Conservation (phyloP, 2,329 filamentous ascomycete genomes). For the Thielaviopsis punctulata region DNA sequence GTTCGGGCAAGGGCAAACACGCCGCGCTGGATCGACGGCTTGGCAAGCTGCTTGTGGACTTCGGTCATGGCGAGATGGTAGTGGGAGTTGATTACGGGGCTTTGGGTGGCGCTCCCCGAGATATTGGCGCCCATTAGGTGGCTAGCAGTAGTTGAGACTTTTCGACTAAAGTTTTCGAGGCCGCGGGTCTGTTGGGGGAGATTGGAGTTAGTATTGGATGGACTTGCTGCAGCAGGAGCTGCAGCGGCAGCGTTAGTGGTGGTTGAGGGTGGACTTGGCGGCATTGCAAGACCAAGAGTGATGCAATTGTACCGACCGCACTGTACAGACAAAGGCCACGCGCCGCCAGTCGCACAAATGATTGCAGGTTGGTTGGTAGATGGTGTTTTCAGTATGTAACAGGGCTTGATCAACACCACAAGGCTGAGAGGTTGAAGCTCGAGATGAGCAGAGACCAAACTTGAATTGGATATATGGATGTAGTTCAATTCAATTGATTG, state of each 20-base stretch:
- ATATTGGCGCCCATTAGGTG: constrained; percentile 60
- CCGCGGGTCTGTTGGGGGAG: constrained; percentile 50
- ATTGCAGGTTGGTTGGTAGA: not conserved
- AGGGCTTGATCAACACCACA: not conserved
- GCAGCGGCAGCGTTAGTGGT: not conserved
- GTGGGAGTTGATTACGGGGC: constrained; percentile 28
- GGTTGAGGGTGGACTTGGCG: not conserved
- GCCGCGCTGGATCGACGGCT: constrained; percentile 68
- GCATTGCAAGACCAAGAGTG: not conserved
- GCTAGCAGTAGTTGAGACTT: constrained; percentile 83
- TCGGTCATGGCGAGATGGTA: constrained; percentile 80
- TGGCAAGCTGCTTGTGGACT: constrained; percentile 74
- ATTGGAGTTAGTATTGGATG: not conserved
- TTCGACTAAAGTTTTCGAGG: constrained; percentile 81
- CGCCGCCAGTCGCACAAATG: not conserved
- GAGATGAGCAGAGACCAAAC: not conserved
- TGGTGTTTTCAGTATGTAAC: not conserved
- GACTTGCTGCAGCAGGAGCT: not conserved
- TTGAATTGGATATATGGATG: too few relatives aligned
- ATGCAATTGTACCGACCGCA: too few relatives aligned
- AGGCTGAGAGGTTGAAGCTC: not conserved
- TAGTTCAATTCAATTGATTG: not conserved
- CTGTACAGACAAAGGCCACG: too few relatives aligned
- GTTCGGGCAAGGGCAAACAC: constrained; percentile 85
- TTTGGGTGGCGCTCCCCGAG: constrained; percentile 24